Conservation (phyloP, 176 grass and related monocot species). For the Oropetium thomaeum region DNA sequence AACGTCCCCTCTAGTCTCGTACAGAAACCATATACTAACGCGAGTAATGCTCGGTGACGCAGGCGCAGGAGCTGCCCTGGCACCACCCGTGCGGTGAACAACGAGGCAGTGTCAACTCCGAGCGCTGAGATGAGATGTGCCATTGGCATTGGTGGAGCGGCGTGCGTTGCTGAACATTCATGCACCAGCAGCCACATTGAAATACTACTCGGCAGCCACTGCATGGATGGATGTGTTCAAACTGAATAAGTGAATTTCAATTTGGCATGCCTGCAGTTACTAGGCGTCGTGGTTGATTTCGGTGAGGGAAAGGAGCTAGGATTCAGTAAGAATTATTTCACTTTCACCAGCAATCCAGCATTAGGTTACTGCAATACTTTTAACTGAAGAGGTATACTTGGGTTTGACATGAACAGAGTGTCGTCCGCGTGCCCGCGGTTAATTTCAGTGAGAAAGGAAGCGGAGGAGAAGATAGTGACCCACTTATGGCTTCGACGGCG, state of each 20-base stretch:
- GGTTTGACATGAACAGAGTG: background rate
- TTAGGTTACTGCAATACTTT: background rate
- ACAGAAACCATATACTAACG: background rate
- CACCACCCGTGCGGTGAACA: background rate
- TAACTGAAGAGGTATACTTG: background rate
- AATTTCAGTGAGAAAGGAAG: background rate
- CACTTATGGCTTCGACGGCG: slow-evolving; percentile 42
- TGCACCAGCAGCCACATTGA: background rate
- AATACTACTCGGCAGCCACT: background rate
- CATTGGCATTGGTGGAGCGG: background rate
- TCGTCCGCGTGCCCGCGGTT: background rate
- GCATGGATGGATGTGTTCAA: background rate
- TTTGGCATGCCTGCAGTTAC: background rate
- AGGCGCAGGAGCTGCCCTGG: background rate
- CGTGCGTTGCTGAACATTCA: background rate
- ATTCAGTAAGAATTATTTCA: background rate
- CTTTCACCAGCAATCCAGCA: background rate
- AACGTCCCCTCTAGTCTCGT: background rate
- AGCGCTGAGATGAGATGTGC: background rate
- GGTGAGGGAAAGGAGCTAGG: background rate
- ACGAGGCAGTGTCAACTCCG: background rate
- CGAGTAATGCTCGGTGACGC: slow-evolving; percentile 14
- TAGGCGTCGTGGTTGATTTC: background rate
- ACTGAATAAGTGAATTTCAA: background rate
- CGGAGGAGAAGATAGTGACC: slow-evolving; percentile 36